Base-by-base conservation (phyloP, 768 basidiomycete species). In the Xerocomellus chrysenteron region DNA sequence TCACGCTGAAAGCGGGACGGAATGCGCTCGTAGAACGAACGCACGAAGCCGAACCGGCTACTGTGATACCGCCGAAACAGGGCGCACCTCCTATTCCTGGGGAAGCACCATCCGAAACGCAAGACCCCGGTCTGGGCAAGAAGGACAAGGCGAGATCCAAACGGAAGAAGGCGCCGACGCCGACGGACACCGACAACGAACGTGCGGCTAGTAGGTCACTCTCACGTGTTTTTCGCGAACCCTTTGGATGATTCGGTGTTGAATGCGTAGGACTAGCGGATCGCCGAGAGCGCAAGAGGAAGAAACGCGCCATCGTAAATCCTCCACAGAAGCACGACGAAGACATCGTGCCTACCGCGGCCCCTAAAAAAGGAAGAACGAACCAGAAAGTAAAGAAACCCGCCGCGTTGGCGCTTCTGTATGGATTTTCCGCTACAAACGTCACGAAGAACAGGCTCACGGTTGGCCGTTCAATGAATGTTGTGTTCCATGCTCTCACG, bases 261-360 rank as follows among this genome's bases (percentile, higher is more conserved):
- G 33, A 24, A 42, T 14, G 26, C 21, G 24, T 41, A 92, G 89
- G 88, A 52, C 71, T 88, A 13, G 74, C 78, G 12, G 85, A 86
- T 59, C 81, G 90, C 28, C 81, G 86, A 14, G 82, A 88, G 57
- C 78, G 83, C 44, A 85, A 86, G 67, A 80, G 82, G 51, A 71
- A 71, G 24, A 88, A 83, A 64, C 80, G 80, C 21, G 79, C 76
- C 3, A 83, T 87, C 37, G 75, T 85, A 37, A 66, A 75, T 39
- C 56, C 64, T 30, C 43, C 55, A 21, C 57, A 55, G 35, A 57
- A 60, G 47, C 57, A 55, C 50, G 56, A 54, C 40, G 51, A 47
- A 2, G 50, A 59, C 14, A 7, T 28, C 28, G 28, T 28, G 28
- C 28, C 56, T 37, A 30, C 56, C 30, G 37, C 40, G 21, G 42